Base-by-base conservation (phyloP, 257 asterid genomes). In the Solanum etuberosum region DNA sequence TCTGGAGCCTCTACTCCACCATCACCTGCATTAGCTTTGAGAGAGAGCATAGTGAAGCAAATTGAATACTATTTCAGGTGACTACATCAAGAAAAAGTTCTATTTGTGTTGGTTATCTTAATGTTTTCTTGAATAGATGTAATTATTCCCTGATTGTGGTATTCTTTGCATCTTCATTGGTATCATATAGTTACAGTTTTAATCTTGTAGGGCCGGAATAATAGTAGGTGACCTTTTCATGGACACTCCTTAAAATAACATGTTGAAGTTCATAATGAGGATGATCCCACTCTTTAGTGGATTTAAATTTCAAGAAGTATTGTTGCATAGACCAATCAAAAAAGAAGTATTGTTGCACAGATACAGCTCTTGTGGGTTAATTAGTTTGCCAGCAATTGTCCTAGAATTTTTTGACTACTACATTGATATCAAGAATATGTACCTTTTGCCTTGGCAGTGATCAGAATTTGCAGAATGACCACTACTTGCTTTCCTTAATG, bases 1-100 rank as follows among this genome's bases (percentile, higher is more conserved):
- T 88, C 93, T 78, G 98, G 98, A 90, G 90, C 93, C 88, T 88
- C 90, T 29, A 37, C 88, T 88, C 88, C 89, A 63, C 92, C 96
- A 87, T 89, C 95, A 8, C 96, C 95, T 40, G 48, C 87, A 48
- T 29, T 83, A 76, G 89, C 92, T 57, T 87, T 95, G 93, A 93
- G 87, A 90, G 91, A 92, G 46, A 88, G 87, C 88, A 91, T 97
- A 87, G 61, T 93, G 32, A 93, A 89, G 93, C 99, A 97, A 93
- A 94, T 97, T 89, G 99, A 97, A 84, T 97, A 96, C 91, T 97
- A 97, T 93, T 97, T 97, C 95, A 94, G 99, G 99, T 96, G 87
- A 91, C 82, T 57, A 48, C 27, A 48, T 80, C 67, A 80, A 27
- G 65, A 46, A 29, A 80, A 43, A 61, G 27, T 80, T 80, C 27